A percentile compares a stretch with the other conserved stretches of the same genome.
These are phyloP conservation scores for Candida succiphila DNA, from an alignment of 805 yeast genomes.

Conservation along the genomic window DNA sequence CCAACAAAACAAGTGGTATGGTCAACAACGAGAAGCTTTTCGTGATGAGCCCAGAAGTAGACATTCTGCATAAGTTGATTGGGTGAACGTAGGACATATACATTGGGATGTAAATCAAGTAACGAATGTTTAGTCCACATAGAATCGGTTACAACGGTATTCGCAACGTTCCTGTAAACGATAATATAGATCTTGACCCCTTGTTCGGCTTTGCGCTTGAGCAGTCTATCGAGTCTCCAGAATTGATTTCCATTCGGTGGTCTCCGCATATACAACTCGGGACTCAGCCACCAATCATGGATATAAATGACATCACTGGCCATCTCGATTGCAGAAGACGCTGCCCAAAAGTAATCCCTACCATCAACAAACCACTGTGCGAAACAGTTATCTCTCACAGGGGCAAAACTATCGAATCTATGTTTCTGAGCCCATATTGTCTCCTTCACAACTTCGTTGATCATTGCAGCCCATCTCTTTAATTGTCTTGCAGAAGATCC, in stretches of 20 bases:
- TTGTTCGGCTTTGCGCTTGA: conserved; percentile 83
- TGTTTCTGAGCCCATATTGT: conserved; percentile 67
- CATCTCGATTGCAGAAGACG: conserved; percentile 83
- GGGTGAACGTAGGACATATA: conserved; percentile 89
- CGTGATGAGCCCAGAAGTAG: conserved; percentile 98
- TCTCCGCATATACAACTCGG: conserved; percentile 85
- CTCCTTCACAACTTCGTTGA: conserved; percentile 54
- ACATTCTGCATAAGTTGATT: conserved; percentile 90
- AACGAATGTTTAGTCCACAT: conserved; percentile 90
- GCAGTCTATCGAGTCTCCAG: conserved; percentile 81
- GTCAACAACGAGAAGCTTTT: conserved; percentile 79
- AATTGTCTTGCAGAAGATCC: conserved; percentile 59
- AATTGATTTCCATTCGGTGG: conserved; percentile 95
- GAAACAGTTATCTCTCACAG: conserved; percentile 71
- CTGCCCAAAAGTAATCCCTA: conserved; percentile 94
- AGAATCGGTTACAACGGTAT: conserved; percentile 89
- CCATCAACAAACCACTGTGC: conserved; percentile 95
- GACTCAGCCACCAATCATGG: conserved; percentile 98
- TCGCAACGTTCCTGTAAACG: conserved; percentile 88
- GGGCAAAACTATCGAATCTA: conserved; percentile 88
- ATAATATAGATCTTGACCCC: conserved; percentile 93
- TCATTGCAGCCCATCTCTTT: conserved; percentile 66
- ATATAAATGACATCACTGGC: conserved; percentile 90
- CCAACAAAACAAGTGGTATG: conserved; percentile 86
- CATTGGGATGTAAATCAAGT: conserved; percentile 73